phyloP scores from a whole-genome alignment of 495 filamentous ascomycete genomes.

The Glonium stellatum region DNA sequence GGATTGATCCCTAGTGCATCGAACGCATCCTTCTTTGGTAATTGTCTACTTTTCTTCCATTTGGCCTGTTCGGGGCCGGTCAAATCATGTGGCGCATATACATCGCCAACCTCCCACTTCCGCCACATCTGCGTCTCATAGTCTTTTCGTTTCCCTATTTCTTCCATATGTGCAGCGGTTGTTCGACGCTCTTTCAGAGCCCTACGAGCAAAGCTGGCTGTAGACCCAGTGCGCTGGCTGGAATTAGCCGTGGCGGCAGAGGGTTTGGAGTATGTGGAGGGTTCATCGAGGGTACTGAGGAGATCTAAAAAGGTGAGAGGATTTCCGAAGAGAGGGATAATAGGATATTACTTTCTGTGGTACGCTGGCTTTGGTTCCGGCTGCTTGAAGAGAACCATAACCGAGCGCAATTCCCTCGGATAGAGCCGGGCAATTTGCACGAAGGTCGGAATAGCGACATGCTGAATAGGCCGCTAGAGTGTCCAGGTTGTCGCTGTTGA shows the following conservation, averaged over 20 bases:
- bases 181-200: too few species aligned
- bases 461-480: too few species aligned
- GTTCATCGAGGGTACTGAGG: too few species aligned
- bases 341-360: neutral
- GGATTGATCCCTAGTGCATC: conserved; percentile 78
- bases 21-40: conserved; percentile 58
- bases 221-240: too few species aligned
- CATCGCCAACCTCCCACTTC: conserved; percentile 65
- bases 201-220: too few species aligned
- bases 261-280: too few species aligned
- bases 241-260: too few species aligned
- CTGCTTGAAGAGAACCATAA: neutral
- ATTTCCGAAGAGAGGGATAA: too few species aligned
- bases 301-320: too few species aligned
- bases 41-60: conserved; percentile 53
- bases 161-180: neutral
- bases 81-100: conserved; percentile 88
- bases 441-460: neutral
- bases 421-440: neutral
- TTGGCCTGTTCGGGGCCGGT: conserved; percentile 58
- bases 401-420: neutral
- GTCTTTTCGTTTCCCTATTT: neutral
- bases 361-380: neutral
- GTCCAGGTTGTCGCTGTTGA: too few species aligned
- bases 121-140: conserved; percentile 33